Evolutionary conservation across 202 grass and related monocot genomes (phyloP).

Genomic region (Miscanthus sacchariflorus): DNA sequence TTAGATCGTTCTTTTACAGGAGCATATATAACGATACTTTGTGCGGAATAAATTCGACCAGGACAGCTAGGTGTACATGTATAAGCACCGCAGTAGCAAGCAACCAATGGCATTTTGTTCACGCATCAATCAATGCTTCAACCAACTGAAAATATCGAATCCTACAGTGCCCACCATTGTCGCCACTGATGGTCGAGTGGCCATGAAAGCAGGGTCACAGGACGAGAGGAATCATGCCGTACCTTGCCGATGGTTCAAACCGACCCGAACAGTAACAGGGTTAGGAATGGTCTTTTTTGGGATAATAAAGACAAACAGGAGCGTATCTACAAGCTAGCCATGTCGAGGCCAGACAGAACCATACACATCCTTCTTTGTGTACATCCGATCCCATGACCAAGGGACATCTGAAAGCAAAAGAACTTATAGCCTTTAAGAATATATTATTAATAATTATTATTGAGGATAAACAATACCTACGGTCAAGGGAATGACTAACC

Average conservation of each 20-base stretch:
- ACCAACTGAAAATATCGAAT: neutral
- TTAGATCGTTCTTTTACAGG: neutral
- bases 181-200: neutral
- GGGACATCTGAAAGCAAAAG: conserved; percentile 66
- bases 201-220: neutral
- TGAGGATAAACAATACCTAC: neutral
- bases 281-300: neutral
- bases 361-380: conserved; percentile 84
- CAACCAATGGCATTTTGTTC: conserved; percentile 10
- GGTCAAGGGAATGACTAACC: conserved; percentile 41
- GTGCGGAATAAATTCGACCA: neutral
- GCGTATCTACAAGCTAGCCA: conserved; percentile 44
- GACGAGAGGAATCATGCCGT: neutral
- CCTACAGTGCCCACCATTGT: neutral
- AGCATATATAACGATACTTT: neutral
- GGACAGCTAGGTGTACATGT: neutral
- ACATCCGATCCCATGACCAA: conserved; percentile 92
- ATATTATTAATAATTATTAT: neutral
- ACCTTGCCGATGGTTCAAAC: neutral
- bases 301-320: neutral
- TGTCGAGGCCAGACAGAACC: conserved; percentile 80
- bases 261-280: neutral
- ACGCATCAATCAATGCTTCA: neutral
- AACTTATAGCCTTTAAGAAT: neutral
- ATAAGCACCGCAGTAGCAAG: neutral